Evolutionary conservation across 2,329 filamentous ascomycete species (phyloP).

Genomic region (Alternaria postmessia): DNA sequence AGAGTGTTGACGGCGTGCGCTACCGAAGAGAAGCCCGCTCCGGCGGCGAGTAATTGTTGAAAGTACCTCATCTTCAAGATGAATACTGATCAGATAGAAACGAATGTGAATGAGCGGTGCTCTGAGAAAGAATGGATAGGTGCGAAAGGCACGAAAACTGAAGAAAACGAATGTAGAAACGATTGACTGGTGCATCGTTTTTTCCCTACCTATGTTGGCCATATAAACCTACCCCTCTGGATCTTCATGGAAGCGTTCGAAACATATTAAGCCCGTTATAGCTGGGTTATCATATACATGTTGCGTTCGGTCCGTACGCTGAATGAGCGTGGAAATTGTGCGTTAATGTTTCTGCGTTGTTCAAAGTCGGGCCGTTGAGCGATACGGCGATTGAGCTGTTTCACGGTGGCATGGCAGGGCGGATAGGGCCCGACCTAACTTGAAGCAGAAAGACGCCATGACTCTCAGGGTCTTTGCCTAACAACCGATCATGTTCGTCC

Average conservation of each 20-base stretch:
- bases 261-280: background rate
- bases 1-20: constrained; percentile 43
- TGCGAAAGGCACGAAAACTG: background rate
- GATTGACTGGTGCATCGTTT: background rate
- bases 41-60: constrained; percentile 2
- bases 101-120: background rate
- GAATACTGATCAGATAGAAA: background rate
- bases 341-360: background rate
- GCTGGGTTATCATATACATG: background rate
- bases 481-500: background rate
- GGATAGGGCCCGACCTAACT: background rate
- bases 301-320: background rate
- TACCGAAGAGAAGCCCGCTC: constrained; percentile 8
- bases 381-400: background rate
- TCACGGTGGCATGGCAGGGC: constrained; percentile 2
- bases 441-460: background rate
- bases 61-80: constrained; percentile 6
- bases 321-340: background rate
- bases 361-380: constrained; percentile 1
- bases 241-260: background rate
- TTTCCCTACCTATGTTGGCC: background rate
- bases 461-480: background rate
- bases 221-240: background rate
- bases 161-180: background rate
- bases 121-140: background rate